Percentiles rank a stretch among this genome's conserved stretches.
Evolutionary conservation across 148 eudicot species (phyloP).

Genomic region (Heliamphora exappendiculata): DNA sequence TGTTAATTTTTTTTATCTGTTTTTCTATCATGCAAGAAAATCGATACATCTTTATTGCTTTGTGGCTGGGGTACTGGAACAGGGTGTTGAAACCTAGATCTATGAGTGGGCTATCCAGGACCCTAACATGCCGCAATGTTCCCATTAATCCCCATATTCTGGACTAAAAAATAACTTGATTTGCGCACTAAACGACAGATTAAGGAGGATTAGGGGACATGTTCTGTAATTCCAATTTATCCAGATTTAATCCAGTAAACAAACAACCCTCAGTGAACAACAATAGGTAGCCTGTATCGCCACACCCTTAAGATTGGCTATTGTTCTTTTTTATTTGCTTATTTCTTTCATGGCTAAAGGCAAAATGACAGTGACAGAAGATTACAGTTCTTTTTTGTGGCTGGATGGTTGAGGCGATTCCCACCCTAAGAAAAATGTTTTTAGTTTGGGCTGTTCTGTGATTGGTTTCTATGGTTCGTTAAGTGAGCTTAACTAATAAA

Average conservation of each 20-base stretch:
- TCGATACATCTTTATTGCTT: too few relatives aligned
- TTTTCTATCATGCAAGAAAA: background rate
- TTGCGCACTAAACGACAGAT: too few relatives aligned
- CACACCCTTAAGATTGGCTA: background rate
- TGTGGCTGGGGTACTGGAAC: too few relatives aligned
- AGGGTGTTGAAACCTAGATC: too few relatives aligned
- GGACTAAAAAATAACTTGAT: too few relatives aligned
- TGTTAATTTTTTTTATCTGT: background rate
- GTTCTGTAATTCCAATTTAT: too few relatives aligned
- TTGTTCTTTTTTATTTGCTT: background rate
- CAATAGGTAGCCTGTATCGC: background rate
- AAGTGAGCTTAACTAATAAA: background rate
- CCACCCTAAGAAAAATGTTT: background rate
- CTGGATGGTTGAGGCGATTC: background rate
- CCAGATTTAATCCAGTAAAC: too few relatives aligned
- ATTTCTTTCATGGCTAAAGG: background rate
- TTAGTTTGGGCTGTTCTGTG: too few relatives aligned
- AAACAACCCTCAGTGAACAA: too few relatives aligned
- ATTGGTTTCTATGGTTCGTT: background rate
- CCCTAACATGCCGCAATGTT: background rate
- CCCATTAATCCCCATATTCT: too few relatives aligned
- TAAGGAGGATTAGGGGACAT: background rate
- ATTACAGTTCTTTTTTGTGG: background rate
- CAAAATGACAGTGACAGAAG: background rate
- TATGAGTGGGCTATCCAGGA: too few relatives aligned